These are phyloP conservation scores for Massospora cicadina DNA, from an alignment of 371 early-diverging fungal genomes.

Conservation along the genomic window DNA sequence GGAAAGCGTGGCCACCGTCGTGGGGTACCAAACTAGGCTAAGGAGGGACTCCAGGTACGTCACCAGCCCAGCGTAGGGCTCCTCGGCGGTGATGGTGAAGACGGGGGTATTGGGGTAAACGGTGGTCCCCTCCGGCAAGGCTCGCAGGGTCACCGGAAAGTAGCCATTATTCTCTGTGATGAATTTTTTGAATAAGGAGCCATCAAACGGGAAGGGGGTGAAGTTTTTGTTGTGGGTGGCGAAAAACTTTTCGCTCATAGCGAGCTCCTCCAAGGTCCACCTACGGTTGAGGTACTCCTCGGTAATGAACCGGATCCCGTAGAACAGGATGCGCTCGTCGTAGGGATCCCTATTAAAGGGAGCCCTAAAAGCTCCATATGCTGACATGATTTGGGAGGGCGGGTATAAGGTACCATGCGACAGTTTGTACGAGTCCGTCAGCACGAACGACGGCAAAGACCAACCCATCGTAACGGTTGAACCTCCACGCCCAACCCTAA, in stretches of 20 bases:
- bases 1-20: slow-evolving; percentile 63
- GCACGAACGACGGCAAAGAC: slow-evolving; percentile 22
- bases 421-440: slow-evolving; percentile 66
- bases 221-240: slow-evolving; percentile 42
- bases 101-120: slow-evolving; percentile 58
- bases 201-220: slow-evolving; percentile 48
- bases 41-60: slow-evolving; percentile 64
- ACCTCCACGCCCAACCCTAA: too few relatives aligned
- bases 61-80: slow-evolving; percentile 53
- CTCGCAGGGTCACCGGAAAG: slow-evolving; percentile 57
- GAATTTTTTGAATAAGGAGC: slow-evolving; percentile 45
- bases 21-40: slow-evolving; percentile 70
- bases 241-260: slow-evolving; percentile 39
- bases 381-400: slow-evolving; percentile 33
- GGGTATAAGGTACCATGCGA: slow-evolving; percentile 50
- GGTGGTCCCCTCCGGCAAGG: slow-evolving; percentile 54
- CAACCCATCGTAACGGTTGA: neutral
- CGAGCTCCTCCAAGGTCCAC: slow-evolving; percentile 49
- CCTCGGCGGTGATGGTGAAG: slow-evolving; percentile 47
- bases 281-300: slow-evolving; percentile 37
- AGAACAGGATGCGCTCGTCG: slow-evolving; percentile 57
- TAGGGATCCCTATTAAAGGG: slow-evolving; percentile 32
- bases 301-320: slow-evolving; percentile 60
- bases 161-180: slow-evolving; percentile 52
- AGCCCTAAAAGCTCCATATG: slow-evolving; percentile 60